phyloP scores from a whole-genome alignment of 768 basidiomycete genomes.

The Kwoniella dendrophila region DNA sequence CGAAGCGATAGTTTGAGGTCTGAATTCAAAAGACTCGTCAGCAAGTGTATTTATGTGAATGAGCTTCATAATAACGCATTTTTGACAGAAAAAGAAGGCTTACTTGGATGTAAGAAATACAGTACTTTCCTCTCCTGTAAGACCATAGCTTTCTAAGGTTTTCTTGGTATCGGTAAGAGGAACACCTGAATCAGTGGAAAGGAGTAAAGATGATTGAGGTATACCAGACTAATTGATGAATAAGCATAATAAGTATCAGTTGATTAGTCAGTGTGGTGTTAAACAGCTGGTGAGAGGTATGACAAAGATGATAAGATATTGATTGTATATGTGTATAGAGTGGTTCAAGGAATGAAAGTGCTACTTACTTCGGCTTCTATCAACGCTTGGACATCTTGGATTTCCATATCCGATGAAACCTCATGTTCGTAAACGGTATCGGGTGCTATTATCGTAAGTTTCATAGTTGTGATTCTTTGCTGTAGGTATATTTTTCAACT shows the following conservation, averaged over 20 bases:
- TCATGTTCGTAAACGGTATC: constrained; percentile 64
- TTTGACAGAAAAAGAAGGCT: too few species aligned
- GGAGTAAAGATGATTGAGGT: constrained; percentile 21
- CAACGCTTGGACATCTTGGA: constrained; percentile 88
- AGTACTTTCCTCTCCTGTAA: constrained; percentile 42
- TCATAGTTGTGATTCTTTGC: constrained; percentile 39
- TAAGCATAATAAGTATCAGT: background rate
- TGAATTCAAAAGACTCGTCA: background rate
- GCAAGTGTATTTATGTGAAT: background rate
- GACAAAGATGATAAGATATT: background rate
- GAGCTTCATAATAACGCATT: too few species aligned
- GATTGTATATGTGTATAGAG: background rate
- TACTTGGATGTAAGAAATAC: constrained; percentile 49
- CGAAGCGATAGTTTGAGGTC: constrained; percentile 16
- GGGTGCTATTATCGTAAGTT: constrained; percentile 56
- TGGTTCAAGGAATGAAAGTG: background rate
- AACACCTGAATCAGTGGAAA: constrained; percentile 42
- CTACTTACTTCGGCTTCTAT: constrained; percentile 89
- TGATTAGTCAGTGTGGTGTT: constrained; percentile 10
- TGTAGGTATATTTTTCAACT: background rate
- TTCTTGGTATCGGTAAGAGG: constrained; percentile 35
- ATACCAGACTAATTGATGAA: constrained; percentile 36
- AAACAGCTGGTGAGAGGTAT: background rate
- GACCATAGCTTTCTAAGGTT: constrained; percentile 45
- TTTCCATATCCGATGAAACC: constrained; percentile 85